A percentile compares a stretch with the other conserved stretches of the same genome.
Evolutionary conservation across 139 green algal genomes (phyloP).

Genomic region (Asterochloris sp.): DNA sequence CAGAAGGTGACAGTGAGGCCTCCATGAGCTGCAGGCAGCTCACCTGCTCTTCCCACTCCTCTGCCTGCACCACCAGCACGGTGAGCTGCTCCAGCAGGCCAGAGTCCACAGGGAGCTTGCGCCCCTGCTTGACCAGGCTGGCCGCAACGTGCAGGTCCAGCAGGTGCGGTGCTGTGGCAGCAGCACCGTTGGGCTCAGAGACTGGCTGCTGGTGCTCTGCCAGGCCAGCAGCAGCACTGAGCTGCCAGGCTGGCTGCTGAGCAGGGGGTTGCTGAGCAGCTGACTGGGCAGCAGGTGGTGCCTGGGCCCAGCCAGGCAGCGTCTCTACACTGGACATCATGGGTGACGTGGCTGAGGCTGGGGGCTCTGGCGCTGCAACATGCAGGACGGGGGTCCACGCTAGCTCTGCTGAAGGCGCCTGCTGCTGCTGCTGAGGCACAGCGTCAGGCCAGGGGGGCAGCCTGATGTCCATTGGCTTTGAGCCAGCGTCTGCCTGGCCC

Average conservation of each 20-base stretch:
- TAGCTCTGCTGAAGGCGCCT: too few species aligned
- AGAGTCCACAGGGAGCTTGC: slow-evolving; percentile 28
- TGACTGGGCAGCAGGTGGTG: too few species aligned
- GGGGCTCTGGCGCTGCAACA: too few species aligned
- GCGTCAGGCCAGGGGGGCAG: too few species aligned
- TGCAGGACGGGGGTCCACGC: too few species aligned
- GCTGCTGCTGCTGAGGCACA: too few species aligned
- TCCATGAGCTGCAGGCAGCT: not conserved
- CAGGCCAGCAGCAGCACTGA: not conserved
- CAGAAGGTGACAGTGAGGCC: too few species aligned
- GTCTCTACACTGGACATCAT: too few species aligned
- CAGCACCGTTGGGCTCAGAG: not conserved
- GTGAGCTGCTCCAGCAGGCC: slow-evolving; percentile 23
- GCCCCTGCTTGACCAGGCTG: slow-evolving; percentile 32
- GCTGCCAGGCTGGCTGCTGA: not conserved
- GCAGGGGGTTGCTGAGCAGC: not conserved
- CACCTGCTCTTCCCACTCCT: slow-evolving; percentile 34
- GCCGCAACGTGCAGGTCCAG: slow-evolving; percentile 11
- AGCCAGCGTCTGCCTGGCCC: too few species aligned
- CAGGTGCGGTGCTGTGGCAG: not conserved
- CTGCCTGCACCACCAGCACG: slow-evolving; percentile 19
- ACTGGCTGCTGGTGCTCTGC: not conserved
- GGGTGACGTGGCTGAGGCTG: too few species aligned
- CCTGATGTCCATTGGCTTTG: too few species aligned
- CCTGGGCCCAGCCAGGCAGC: too few species aligned